Base-by-base conservation (phyloP, 2,329 filamentous ascomycete genomes). In the Sclerotinia sclerotiorum region DNA sequence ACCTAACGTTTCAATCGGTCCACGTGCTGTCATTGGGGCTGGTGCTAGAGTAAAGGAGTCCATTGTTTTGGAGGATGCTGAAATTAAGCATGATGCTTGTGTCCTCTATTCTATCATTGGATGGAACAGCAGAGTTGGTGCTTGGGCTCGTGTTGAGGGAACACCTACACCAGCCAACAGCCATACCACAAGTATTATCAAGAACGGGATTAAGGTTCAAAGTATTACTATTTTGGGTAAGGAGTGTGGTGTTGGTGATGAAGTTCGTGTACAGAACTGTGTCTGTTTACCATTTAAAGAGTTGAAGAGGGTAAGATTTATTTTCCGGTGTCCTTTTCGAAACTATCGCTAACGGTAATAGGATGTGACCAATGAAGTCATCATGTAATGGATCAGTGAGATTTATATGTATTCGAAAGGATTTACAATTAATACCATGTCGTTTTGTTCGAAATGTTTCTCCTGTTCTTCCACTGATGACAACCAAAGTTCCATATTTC, bases 191-290 rank as follows among this genome's bases (percentile, higher is more conserved):
- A 97, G 91, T 81, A 93, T 98, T 76, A 85, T 98, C 80, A 98
- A 97, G 87, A 97, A 97, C 77, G 95, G 95, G 64, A 89, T 98
- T 80, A 98, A 98, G 85, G 95, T 99, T 64, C 95, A 98, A 84
- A 97, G 93, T 80, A 95, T 98, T 78, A 98, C 94, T 58, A 99
- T 98, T 74, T 81, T 99, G 71, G 94, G 94, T 78, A 97, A 98
- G 84, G 95, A 99, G 80, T 98, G 94, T 77, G 88, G 84, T 68
- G 95, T 98, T 42, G 93, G 90, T 5, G 95, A 99, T 76, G 95
- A 98, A 81, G 90, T 98, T 15, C 88, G 93, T 71, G 93, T 99
- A 75, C 94, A 98, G 83, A 98, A 99, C 83, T 99, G 95, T 79
- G 89, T 99, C 70, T 98, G 95, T 82, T 81, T 99, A 83, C 95